Evolutionary conservation across 1,284 basidiomycete genomes (phyloP).

Genomic region (Papiliotrema flavescens): DNA sequence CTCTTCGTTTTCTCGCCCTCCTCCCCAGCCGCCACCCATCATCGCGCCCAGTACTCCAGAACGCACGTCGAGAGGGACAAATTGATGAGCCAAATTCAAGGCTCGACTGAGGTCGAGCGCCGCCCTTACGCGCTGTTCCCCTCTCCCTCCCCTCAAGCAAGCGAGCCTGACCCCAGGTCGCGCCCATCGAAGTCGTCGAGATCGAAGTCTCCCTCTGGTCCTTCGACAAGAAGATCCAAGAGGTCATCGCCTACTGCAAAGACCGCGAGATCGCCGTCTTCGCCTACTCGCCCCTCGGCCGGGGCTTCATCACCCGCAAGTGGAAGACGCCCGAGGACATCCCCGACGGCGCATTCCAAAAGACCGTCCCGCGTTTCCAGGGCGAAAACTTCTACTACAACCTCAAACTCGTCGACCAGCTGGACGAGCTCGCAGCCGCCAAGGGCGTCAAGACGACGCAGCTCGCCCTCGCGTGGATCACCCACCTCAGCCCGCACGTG

Average conservation of each 20-base stretch:
- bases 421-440: constrained; percentile 52
- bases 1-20: background rate
- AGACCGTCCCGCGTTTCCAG: constrained; percentile 40
- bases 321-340: constrained; percentile 57
- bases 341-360: constrained; percentile 44
- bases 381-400: constrained; percentile 57
- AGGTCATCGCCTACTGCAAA: constrained; percentile 67
- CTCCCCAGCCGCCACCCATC: too few species aligned
- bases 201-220: constrained; percentile 83
- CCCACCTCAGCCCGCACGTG: constrained; percentile 51
- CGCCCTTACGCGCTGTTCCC: too few species aligned
- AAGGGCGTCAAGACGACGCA: constrained; percentile 58
- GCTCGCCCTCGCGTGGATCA: constrained; percentile 62
- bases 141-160: too few species aligned
- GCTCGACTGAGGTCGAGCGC: too few species aligned
- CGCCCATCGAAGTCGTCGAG: constrained; percentile 57
- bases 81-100: too few species aligned
- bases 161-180: constrained; percentile 47
- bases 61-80: too few species aligned
- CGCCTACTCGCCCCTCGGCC: constrained; percentile 71
- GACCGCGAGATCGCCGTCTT: constrained; percentile 66
- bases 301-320: constrained; percentile 53
- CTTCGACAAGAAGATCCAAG: constrained; percentile 71
- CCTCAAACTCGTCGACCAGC: constrained; percentile 55
- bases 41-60: too few species aligned